phyloP scores from a whole-genome alignment of 345 rosid genomes.

The Brassica carinata region DNA sequence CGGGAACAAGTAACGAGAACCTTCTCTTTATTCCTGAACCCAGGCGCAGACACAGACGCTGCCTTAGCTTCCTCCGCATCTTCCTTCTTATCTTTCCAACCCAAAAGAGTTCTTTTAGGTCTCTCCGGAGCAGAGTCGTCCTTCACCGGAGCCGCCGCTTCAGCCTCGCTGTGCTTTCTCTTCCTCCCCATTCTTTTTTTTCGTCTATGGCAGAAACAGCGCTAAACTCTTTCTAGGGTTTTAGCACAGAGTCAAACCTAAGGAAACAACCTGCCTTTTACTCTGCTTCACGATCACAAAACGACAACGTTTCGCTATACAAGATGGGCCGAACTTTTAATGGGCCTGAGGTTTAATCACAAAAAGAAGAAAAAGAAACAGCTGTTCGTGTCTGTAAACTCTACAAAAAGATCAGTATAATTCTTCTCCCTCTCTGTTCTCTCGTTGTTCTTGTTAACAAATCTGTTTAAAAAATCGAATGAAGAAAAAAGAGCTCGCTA shows the following conservation, averaged over 20 bases:
- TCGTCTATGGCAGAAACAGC: background rate
- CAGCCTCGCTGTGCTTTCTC: constrained; percentile 72
- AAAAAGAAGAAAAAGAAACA: no score
- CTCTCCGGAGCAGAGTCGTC: constrained; percentile 61
- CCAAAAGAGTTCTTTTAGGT: constrained; percentile 74
- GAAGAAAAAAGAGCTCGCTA: no score
- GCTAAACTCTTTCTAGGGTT: constrained; percentile 22
- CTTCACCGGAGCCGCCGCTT: constrained; percentile 45
- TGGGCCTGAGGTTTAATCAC: no score
- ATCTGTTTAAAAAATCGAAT: constrained; percentile 6
- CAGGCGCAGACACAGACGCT: background rate
- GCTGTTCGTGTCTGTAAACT: constrained; percentile 37
- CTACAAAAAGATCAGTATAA: constrained; percentile 36
- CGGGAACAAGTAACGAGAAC: constrained; percentile 94
- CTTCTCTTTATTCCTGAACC: constrained; percentile 92
- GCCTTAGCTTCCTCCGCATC: constrained; percentile 27
- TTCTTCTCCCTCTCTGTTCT: background rate
- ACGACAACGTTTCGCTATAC: constrained; percentile 24
- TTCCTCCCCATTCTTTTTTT: constrained; percentile 63
- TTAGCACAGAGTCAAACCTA: constrained; percentile 19
- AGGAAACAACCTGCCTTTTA: constrained; percentile 12
- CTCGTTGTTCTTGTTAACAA: constrained; percentile 13
- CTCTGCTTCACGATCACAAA: background rate
- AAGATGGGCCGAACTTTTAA: background rate
- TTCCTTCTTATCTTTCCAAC: constrained; percentile 74